A percentile compares a stretch with the other conserved stretches of the same genome.
These are phyloP conservation scores for Boletus vinaceobasis DNA, from an alignment of 768 basidiomycete species.

Conservation along the genomic window DNA sequence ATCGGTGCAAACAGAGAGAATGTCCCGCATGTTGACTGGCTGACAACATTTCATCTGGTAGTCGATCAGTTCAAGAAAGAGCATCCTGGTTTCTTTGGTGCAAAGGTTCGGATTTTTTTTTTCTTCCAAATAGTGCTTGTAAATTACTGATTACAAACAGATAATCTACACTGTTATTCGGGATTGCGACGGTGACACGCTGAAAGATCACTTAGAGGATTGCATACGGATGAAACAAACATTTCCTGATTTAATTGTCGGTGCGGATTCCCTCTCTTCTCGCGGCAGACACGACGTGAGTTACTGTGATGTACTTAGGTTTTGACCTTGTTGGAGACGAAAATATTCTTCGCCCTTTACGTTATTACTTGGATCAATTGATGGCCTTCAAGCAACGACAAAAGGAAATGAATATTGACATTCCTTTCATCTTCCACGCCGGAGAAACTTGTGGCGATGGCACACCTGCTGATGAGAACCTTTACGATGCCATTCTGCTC, in stretches of 20 bases:
- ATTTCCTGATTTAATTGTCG: constrained; percentile 70
- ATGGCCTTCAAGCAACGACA: constrained; percentile 56
- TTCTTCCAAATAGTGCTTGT: background rate
- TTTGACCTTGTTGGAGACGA: constrained; percentile 84
- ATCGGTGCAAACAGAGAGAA: constrained; percentile 52
- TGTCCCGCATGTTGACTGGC: constrained; percentile 58
- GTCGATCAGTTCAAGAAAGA: constrained; percentile 54
- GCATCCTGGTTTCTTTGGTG: constrained; percentile 62
- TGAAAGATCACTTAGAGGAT: constrained; percentile 70
- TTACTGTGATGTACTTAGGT: constrained; percentile 36
- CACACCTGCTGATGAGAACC: constrained; percentile 61
- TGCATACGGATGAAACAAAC: constrained; percentile 70
- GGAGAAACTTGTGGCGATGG: constrained; percentile 83
- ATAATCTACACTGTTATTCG: constrained; percentile 71
- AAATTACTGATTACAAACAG: constrained; percentile 30
- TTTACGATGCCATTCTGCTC: constrained; percentile 76
- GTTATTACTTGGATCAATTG: constrained; percentile 59
- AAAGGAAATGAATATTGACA: constrained; percentile 49
- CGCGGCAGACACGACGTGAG: background rate
- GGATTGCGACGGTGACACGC: constrained; percentile 48
- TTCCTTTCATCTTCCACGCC: constrained; percentile 78
- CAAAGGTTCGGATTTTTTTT: constrained; percentile 42
- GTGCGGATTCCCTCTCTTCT: constrained; percentile 31
- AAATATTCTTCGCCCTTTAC: constrained; percentile 55
- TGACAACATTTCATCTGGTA: constrained; percentile 50